These are phyloP conservation scores for Neurospora sp. DNA, from an alignment of 495 filamentous ascomycete genomes.

Conservation along the genomic window DNA sequence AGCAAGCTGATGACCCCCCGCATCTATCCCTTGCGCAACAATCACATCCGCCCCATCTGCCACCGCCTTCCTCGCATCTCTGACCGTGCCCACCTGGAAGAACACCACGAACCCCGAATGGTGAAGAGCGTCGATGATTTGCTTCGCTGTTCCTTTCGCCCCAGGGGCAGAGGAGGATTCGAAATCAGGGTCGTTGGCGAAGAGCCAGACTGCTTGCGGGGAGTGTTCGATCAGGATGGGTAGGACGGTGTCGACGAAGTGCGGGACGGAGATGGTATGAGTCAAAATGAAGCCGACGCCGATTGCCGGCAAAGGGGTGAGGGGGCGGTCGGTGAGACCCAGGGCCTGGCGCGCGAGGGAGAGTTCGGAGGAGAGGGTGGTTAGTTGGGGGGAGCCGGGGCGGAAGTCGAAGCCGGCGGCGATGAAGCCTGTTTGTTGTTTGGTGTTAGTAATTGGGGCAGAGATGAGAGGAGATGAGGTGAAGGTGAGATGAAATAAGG, in stretches of 20 bases:
- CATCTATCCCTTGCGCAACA: slow-evolving; percentile 64
- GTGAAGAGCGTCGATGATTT: slow-evolving; percentile 17
- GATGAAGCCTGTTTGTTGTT: slow-evolving; percentile 27
- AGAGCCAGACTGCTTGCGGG: slow-evolving; percentile 70
- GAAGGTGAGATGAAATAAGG: neutral
- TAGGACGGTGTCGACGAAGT: slow-evolving; percentile 24
- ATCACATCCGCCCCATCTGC: slow-evolving; percentile 47
- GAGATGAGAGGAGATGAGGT: neutral
- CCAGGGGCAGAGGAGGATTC: neutral
- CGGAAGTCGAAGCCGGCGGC: slow-evolving; percentile 26
- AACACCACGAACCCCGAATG: slow-evolving; percentile 24
- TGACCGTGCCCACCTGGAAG: slow-evolving; percentile 56
- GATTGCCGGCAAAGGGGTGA: slow-evolving; percentile 24
- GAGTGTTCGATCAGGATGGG: slow-evolving; percentile 34
- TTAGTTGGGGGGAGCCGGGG: slow-evolving; percentile 17
- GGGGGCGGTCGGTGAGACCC: slow-evolving; percentile 12
- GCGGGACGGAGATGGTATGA: slow-evolving; percentile 11
- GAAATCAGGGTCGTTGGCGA: slow-evolving; percentile 12
- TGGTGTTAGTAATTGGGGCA: neutral
- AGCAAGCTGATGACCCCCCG: slow-evolving; percentile 63
- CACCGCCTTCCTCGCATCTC: slow-evolving; percentile 40
- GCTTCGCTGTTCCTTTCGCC: neutral
- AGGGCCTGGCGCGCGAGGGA: slow-evolving; percentile 18
- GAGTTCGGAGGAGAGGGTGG: slow-evolving; percentile 28
- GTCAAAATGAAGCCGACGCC: slow-evolving; percentile 31